Conservation (phyloP, 176 grass and related monocot genomes). For the Miscanthus lutarioriparius region DNA sequence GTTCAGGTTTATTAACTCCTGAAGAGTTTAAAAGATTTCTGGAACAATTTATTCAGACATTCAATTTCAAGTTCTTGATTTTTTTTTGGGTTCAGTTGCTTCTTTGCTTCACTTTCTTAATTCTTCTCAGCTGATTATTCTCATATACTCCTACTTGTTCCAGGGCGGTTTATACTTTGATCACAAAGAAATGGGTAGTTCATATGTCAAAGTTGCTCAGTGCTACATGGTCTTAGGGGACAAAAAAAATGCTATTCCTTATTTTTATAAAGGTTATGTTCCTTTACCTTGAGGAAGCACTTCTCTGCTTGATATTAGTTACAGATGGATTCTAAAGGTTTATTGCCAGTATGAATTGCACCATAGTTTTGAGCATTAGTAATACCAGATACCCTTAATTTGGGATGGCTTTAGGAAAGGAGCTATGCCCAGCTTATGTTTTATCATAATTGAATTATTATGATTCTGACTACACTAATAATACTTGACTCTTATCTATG, state of each 20-base stretch:
- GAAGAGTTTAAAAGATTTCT: conserved; percentile 7
- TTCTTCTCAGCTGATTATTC: conserved; percentile 9
- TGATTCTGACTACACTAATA: neutral
- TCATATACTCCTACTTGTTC: conserved; percentile 29
- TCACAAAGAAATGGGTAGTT: conserved; percentile 40
- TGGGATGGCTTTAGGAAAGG: neutral
- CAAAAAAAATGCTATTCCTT: conserved; percentile 63
- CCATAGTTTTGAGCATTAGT: neutral
- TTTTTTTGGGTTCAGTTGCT: neutral
- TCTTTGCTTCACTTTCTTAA: conserved; percentile 4
- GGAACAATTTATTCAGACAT: neutral
- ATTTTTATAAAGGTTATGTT: conserved; percentile 79
- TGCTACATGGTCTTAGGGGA: conserved; percentile 75
- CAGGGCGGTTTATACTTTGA: conserved; percentile 54
- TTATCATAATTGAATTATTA: neutral
- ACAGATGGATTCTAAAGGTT: neutral
- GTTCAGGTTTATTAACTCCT: neutral
- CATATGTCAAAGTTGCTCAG: conserved; percentile 71
- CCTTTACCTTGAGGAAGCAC: conserved; percentile 18
- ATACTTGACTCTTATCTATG: neutral
- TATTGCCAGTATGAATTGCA: neutral
- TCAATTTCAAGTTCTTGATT: neutral
- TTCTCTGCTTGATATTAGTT: conserved; percentile 21
- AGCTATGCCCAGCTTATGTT: neutral
- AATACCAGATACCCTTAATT: neutral